These are phyloP conservation scores for Candida arabinofermentans DNA, from an alignment of 805 yeast species.

Conservation along the genomic window DNA sequence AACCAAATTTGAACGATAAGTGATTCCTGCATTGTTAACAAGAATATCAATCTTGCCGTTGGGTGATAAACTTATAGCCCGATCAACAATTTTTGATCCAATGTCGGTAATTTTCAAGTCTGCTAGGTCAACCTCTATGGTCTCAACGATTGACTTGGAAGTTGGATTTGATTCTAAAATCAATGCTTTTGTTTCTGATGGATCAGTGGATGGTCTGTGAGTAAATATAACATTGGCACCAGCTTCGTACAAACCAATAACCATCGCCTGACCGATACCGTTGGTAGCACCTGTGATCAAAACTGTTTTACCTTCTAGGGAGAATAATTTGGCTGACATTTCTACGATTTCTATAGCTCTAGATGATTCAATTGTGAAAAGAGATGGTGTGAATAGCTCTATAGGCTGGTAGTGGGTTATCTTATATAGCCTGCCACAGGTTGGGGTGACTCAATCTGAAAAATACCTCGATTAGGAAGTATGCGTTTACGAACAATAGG, in stretches of 20 bases:
- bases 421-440: no score
- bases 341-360: neutral
- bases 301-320: constrained; percentile 37
- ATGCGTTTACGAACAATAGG: no score
- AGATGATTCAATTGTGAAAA: no score
- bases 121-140: constrained; percentile 26
- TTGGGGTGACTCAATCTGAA: no score
- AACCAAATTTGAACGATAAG: constrained; percentile 29
- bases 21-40: constrained; percentile 35
- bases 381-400: no score
- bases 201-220: constrained; percentile 32
- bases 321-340: constrained; percentile 24
- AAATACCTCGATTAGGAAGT: no score
- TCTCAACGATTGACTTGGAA: constrained; percentile 22
- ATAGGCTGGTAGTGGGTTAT: no score
- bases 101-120: constrained; percentile 27
- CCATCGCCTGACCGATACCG: constrained; percentile 53
- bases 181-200: constrained; percentile 27
- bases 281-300: constrained; percentile 49
- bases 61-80: constrained; percentile 28
- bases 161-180: constrained; percentile 23
- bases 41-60: constrained; percentile 30
- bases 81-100: constrained; percentile 26
- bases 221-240: constrained; percentile 39
- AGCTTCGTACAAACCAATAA: constrained; percentile 46